Base-by-base conservation (phyloP, 1,139 yeast species). In the Zygosaccharomyces sapae region DNA sequence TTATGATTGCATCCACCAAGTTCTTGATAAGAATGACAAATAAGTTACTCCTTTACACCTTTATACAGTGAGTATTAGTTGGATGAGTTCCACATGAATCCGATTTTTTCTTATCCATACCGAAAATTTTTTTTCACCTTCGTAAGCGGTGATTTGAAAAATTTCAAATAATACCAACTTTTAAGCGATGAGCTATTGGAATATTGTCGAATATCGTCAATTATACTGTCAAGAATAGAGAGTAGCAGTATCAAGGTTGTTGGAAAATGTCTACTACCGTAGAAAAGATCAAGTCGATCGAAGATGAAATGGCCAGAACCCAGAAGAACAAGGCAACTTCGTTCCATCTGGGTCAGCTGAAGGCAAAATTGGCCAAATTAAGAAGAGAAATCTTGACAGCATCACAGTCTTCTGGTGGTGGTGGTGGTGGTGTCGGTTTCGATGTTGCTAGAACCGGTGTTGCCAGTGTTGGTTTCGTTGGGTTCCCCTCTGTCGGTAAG, bases 391-490 rank as follows among this genome's bases (percentile, higher is more conserved):
- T 92, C 50, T 75, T 92, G 54, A 81, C 95, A 8, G 95, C 89
- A 53, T 75, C 90, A 5, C 69, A 85, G 22, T 76, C 87, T 1
- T 76, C 84, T 41, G 95, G 96, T 35, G 96, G 96, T 43, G 95
- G 95, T 50, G 90, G 84, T 41, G 92, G 88, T 45, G 81, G 83
- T 57, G 80, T 79, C 19, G 98, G 98, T 4, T 92, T 92, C 70
- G 99, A 92, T 71, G 98, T 94, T 37, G 95, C 96, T 9, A 80
- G 97, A 69, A 90, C 97, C 0, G 98, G 98, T 70, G 96, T 86
- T 7, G 97, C 97, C 4, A 81, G 95, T 4, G 94, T 92, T 47
- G 98, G 98, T 12, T 90, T 90, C 66, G 96, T 92, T 44, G 99
- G 98, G 9, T 92, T 92, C 67, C 98, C 98, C 1, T 89, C 97